Base-by-base conservation (phyloP, 164 flowering plant genomes). In the Chimonanthus praecox region DNA sequence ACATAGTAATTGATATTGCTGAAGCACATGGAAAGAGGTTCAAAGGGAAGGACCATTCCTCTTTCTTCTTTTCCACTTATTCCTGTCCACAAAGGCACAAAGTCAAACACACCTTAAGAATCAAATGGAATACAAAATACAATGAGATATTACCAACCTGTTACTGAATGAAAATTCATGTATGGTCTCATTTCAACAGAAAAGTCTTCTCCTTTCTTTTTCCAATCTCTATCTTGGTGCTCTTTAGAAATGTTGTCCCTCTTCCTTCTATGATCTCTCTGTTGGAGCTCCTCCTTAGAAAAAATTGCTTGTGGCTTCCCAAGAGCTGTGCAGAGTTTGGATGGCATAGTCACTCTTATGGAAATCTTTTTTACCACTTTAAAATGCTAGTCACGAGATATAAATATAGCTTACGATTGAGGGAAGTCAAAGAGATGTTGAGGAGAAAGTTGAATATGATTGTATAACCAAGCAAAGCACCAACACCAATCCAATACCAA, bases 31-130 rank as follows among this genome's bases (percentile, higher is more conserved):
- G 95, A 88, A 70, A 90, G 95, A 75, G 92, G 98, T 74, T 90
- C 92, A 83, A 96, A 96, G 68, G 99, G 99, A 69, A 96, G 94
- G 77, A 94, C 97, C 98, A 96, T 90, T 79, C 99, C 99, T 85
- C 85, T 88, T 75, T 83, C 84, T 73, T 77, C 73, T 51, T 80
- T 87, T 72, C 84, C 79, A 49, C 75, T 82, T 80, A 82, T 88
- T 67, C 84, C 97, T 91, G 87, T 69, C 61, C 49, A 72, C 20
- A 49, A 73, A 68, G 70, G 11, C 58, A 64, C 58, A 65, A 9
- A 72, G 68, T 48, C 73, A 8, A 54, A 50, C 65, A 68, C 5
- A 69, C 46, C 49, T 10, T 54, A 9, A 71, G 49, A 33, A 49
- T 10, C 50, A 18, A 20, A 50, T 10, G 64, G 47, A 72, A 18